A percentile compares a stretch with the other conserved stretches of the same genome.
Conservation (phyloP, 352 stramenopile genomes). For the Globisporangium nunn region DNA sequence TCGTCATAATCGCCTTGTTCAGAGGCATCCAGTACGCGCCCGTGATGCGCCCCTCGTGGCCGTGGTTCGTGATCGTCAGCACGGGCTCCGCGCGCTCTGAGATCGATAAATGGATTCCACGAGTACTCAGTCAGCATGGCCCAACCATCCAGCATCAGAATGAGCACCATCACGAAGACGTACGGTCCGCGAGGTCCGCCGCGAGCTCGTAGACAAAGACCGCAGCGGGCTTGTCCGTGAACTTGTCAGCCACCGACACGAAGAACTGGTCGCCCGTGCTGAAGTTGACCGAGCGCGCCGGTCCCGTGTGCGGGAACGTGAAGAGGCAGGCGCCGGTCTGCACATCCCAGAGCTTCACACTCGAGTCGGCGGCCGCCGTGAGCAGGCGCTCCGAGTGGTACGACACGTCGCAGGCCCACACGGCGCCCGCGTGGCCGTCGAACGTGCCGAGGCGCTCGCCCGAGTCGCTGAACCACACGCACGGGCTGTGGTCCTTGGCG, state of each 20-base stretch:
- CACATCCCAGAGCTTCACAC: slow-evolving; percentile 89
- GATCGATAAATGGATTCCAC: not conserved
- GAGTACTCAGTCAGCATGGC: not conserved
- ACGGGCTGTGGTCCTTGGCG: slow-evolving; percentile 94
- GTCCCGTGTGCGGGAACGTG: slow-evolving; percentile 77
- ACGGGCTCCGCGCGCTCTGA: slow-evolving; percentile 51
- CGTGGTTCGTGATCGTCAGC: slow-evolving; percentile 72
- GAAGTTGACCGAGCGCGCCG: slow-evolving; percentile 82
- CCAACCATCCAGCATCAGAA: not conserved
- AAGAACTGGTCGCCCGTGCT: slow-evolving; percentile 82
- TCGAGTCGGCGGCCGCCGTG: slow-evolving; percentile 94
- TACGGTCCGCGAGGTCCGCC: slow-evolving; percentile 54
- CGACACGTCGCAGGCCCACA: slow-evolving; percentile 95
- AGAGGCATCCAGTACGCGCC: slow-evolving; percentile 82
- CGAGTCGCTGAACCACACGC: slow-evolving; percentile 96
- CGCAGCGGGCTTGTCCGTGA: slow-evolving; percentile 65
- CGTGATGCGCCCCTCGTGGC: slow-evolving; percentile 74
- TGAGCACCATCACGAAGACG: slow-evolving; percentile 8
- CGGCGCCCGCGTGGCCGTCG: slow-evolving; percentile 94
- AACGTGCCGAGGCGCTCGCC: slow-evolving; percentile 96
- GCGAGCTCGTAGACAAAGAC: slow-evolving; percentile 82
- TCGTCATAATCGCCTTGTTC: slow-evolving; percentile 86
- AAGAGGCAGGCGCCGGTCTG: slow-evolving; percentile 86
- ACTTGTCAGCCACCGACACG: slow-evolving; percentile 81
- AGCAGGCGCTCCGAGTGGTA: slow-evolving; percentile 92